Conservation (phyloP, 768 basidiomycete species). For the Hygrocybe punicea region DNA sequence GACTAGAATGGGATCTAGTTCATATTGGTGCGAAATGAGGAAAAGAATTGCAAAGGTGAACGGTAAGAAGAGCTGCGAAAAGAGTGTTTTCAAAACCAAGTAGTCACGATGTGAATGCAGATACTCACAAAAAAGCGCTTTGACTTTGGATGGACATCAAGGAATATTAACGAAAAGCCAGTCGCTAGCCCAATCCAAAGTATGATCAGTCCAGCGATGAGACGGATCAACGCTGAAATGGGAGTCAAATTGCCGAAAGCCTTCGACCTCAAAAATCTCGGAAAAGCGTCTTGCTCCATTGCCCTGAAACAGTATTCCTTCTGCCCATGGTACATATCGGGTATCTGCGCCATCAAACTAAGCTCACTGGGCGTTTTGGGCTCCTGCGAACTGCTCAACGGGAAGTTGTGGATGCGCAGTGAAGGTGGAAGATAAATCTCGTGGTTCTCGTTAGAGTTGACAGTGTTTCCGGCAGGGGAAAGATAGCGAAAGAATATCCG, state of each 20-base stretch:
- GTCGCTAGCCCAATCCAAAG: constrained; percentile 95
- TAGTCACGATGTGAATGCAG: constrained; percentile 1
- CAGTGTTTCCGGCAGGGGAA: constrained; percentile 70
- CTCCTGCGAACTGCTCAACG: constrained; percentile 69
- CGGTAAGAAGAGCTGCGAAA: constrained; percentile 82
- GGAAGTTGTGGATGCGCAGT: constrained; percentile 88
- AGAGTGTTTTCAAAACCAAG: constrained; percentile 13
- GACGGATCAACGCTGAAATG: constrained; percentile 79
- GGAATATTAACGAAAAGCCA: constrained; percentile 88
- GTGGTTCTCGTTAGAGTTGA: constrained; percentile 84
- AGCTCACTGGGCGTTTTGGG: constrained; percentile 68
- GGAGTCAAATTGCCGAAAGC: constrained; percentile 98
- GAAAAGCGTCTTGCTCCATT: constrained; percentile 94
- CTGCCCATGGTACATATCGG: constrained; percentile 95
- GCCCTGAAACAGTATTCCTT: constrained; percentile 97
- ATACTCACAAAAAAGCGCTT: constrained; percentile 87
- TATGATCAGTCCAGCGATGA: constrained; percentile 77
- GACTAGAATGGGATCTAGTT: constrained; percentile 93
- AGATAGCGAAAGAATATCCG: constrained; percentile 96
- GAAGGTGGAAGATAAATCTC: constrained; percentile 96
- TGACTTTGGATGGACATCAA: constrained; percentile 89
- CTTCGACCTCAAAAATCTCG: constrained; percentile 91
- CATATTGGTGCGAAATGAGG: constrained; percentile 94
- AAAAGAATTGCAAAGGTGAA: constrained; percentile 86
- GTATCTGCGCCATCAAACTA: constrained; percentile 79